These are phyloP conservation scores for Lactifluus volemus DNA, from an alignment of 768 basidiomycete genomes.

Conservation along the genomic window DNA sequence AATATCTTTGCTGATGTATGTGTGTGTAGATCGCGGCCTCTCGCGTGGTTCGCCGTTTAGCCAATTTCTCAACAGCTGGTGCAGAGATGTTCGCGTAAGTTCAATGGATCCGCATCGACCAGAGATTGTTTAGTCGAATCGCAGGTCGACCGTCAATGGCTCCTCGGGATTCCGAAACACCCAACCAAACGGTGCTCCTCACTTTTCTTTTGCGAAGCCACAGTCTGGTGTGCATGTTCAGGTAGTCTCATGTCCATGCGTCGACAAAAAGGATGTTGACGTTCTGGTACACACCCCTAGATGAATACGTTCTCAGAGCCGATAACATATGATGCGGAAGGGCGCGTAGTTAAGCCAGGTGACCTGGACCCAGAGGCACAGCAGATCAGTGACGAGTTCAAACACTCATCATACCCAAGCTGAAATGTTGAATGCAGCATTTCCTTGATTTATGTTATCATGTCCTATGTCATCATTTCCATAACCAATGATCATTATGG, in stretches of 20 bases:
- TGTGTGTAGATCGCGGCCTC: conserved; percentile 44
- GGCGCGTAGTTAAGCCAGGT: conserved; percentile 36
- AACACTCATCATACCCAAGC: conserved; percentile 32
- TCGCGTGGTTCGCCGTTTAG: conserved; percentile 50
- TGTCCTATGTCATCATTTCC: not conserved
- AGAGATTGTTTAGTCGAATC: conserved; percentile 15
- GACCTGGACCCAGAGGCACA: conserved; percentile 53
- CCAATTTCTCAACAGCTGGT: conserved; percentile 33
- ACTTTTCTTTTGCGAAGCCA: conserved; percentile 15
- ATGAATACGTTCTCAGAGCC: conserved; percentile 25
- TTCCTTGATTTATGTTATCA: not conserved
- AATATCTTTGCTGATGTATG: not conserved
- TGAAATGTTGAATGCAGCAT: not conserved
- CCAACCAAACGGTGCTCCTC: conserved; percentile 6
- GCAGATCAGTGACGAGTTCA: conserved; percentile 52
- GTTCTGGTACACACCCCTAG: not conserved
- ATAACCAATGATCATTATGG: not conserved
- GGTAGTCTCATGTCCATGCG: conserved; percentile 22
- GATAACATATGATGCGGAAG: conserved; percentile 49
- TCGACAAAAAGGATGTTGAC: not conserved
- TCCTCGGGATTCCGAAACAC: conserved; percentile 17
- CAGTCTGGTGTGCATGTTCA: conserved; percentile 28
- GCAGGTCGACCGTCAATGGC: conserved; percentile 19
- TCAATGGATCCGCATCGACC: conserved; percentile 1
- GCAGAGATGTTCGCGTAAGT: conserved; percentile 26